Evolutionary conservation across 768 basidiomycete genomes (phyloP), one percentile per base, ranked within the genome.

Genomic region (Leccinum ochraceum): DNA sequence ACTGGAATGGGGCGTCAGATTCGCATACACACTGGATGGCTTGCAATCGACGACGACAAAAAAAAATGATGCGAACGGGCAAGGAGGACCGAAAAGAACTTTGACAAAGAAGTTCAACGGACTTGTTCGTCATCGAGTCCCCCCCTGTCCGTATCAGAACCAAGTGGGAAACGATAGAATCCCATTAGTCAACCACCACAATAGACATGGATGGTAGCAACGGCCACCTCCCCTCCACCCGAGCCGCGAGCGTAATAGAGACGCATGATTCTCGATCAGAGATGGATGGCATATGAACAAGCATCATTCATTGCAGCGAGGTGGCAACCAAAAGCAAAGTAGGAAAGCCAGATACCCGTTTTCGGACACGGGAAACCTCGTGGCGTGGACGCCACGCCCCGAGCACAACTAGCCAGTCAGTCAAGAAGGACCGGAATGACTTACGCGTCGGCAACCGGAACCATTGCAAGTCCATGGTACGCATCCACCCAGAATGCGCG

Each of bases 401-500:
- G 30, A 53, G 59, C 56, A 54, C 10, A 13, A 20, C 44, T 51
- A 36, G 5, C 34, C 34, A 36, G 32, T 55, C 28, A 48, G 53
- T 49, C 51, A 6, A 66, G 34, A 56, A 52, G 56, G 36, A 20
- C 32, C 37, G 32, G 52, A 24, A 17, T 30, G 42, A 81, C 87
- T 73, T 69, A 92, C 89, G 82, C 82, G 75, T 95, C 94, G 34
- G 91, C 91, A 63, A 94, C 82, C 4, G 94, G 92, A 20, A 93
- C 90, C 82, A 96, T 89, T 1, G 89, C 82, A 17, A 95, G 76
- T 6, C 86, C 85, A 70, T 93, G 92, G 69, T 85, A 94, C 7
- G 83, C 80, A 72, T 95, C 94, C 61, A 94, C 84, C 60, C 91
- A 77, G 74, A 95, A 95, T 3, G 92, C 88, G 42, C 94, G 81